phyloP scores from a whole-genome alignment of 345 rosid genomes.

The Salix caprea region DNA sequence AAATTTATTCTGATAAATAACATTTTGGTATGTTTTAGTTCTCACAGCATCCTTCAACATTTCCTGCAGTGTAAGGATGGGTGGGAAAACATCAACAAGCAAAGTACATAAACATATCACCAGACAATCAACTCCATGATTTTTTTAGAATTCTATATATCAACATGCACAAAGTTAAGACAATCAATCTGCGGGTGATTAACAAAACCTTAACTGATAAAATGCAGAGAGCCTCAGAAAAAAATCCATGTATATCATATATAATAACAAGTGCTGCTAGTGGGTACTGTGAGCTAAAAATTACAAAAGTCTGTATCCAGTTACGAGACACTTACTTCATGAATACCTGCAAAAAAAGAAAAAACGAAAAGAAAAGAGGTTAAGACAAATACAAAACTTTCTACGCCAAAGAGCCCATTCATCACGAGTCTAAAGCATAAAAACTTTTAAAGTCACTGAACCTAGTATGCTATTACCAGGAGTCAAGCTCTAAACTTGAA shows the following conservation, averaged over 20 bases:
- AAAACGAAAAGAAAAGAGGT: neutral
- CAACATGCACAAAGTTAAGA: neutral
- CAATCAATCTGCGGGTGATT: neutral
- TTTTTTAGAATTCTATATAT: neutral
- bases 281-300: neutral
- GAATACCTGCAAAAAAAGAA: slow-evolving; percentile 69
- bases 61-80: slow-evolving; percentile 53
- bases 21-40: slow-evolving; percentile 94
- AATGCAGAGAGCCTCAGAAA: neutral
- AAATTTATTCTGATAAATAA: slow-evolving; percentile 86
- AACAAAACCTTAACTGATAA: neutral
- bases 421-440: neutral
- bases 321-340: slow-evolving; percentile 78
- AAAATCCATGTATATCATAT: neutral
- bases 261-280: neutral
- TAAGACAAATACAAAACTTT: neutral
- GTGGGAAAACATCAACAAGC: slow-evolving; percentile 3
- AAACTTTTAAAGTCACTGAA: neutral
- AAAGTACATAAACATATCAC: neutral
- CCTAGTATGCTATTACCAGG: neutral
- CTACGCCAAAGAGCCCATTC: neutral
- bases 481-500: too few species aligned
- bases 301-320: slow-evolving; percentile 1
- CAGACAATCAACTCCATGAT: neutral
- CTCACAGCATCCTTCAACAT: slow-evolving; percentile 95